A percentile compares a stretch with the other conserved stretches of the same genome.
phyloP scores from a whole-genome alignment of 2,329 filamentous ascomycete genomes.

The Aspergillus sp. region DNA sequence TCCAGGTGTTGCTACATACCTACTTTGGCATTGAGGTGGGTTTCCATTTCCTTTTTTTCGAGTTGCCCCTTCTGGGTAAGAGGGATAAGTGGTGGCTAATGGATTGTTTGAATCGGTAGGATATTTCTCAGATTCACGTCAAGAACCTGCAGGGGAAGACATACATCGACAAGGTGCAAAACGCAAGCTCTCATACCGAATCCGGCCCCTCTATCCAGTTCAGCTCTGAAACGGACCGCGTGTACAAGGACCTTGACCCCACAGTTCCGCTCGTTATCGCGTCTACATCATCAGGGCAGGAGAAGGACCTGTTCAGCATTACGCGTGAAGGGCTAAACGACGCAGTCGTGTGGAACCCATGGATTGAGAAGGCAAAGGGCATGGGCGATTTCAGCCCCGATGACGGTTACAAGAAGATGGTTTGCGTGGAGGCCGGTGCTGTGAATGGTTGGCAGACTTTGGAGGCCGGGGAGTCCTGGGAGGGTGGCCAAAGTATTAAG shows the following conservation, averaged over 20 bases:
- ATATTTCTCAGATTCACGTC: conserved; percentile 72
- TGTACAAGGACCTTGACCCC: conserved; percentile 71
- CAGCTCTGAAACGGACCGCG: conserved; percentile 77
- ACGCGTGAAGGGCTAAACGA: conserved; percentile 82
- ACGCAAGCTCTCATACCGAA: conserved; percentile 63
- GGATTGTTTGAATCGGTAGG: conserved; percentile 49
- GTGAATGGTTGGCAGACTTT: conserved; percentile 81
- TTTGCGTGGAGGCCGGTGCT: conserved; percentile 88
- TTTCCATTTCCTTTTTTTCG: conserved; percentile 8
- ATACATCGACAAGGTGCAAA: conserved; percentile 81
- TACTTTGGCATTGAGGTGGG: conserved; percentile 80
- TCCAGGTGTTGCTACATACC: conserved; percentile 87
- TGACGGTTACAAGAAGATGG: conserved; percentile 87
- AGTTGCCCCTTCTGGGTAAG: neutral
- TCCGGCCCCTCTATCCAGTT: conserved; percentile 67
- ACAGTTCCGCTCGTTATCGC: conserved; percentile 35
- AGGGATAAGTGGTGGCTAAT: neutral
- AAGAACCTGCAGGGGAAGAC: conserved; percentile 72
- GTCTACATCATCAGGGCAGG: conserved; percentile 45
- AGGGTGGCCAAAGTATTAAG: conserved; percentile 61
- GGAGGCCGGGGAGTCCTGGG: conserved; percentile 73
- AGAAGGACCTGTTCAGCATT: conserved; percentile 67
- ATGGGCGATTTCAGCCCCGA: conserved; percentile 89
- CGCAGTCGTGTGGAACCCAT: conserved; percentile 96
- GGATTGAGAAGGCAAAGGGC: conserved; percentile 76